A percentile compares a stretch with the other conserved stretches of the same genome.
Conservation (phyloP, 345 rosid species). For the Dipteronia dyeriana region DNA sequence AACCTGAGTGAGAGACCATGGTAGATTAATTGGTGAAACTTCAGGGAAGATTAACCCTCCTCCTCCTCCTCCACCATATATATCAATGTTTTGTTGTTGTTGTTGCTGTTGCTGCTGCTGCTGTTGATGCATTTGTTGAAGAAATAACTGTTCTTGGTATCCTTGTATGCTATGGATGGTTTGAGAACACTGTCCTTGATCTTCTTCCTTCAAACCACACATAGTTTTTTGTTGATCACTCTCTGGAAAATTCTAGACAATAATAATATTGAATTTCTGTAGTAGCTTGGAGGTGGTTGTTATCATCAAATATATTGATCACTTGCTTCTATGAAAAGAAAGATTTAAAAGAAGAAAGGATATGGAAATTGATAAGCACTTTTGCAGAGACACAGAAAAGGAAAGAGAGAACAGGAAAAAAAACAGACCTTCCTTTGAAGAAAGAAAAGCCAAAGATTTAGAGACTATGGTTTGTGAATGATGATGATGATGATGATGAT, state of each 20-base stretch:
- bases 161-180: constrained; percentile 59
- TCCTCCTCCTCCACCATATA: constrained; percentile 37
- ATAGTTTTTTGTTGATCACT: constrained; percentile 24
- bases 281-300: constrained; percentile 13
- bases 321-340: constrained; percentile 15
- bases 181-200: constrained; percentile 61
- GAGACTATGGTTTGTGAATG: constrained; percentile 15
- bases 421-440: constrained; percentile 39
- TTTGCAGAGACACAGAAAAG: constrained; percentile 8
- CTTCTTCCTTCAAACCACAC: constrained; percentile 73
- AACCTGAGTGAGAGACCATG: constrained; percentile 52
- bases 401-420: constrained; percentile 13
- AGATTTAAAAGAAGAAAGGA: constrained; percentile 11
- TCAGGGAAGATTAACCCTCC: constrained; percentile 56
- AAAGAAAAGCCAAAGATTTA: constrained; percentile 15
- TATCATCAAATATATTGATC: constrained; percentile 22
- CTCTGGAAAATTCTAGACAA: neutral
- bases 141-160: constrained; percentile 64
- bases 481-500: constrained; percentile 11
- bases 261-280: constrained; percentile 16
- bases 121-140: constrained; percentile 50
- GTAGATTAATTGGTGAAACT: constrained; percentile 51
- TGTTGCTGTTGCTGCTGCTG: constrained; percentile 36
- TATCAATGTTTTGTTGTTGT: constrained; percentile 18
- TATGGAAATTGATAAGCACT: constrained; percentile 14